Percentiles rank a stretch among this genome's conserved stretches.
Evolutionary conservation across 352 stramenopile genomes (phyloP).

Genomic region (Pilasporangium apinafurcum): DNA sequence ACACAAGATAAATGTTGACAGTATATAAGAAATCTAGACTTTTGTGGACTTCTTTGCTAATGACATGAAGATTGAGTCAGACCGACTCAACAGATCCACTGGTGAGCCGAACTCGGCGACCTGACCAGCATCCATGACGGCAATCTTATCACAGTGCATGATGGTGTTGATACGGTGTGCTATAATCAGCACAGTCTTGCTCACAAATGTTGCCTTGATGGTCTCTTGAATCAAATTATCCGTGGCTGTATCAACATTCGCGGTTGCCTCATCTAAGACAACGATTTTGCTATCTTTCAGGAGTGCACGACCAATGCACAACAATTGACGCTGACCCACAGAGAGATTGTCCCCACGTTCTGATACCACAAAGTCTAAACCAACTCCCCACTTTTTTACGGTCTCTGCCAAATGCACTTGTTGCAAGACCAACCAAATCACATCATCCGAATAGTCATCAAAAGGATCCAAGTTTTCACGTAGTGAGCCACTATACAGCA

Average conservation of each 20-base stretch:
- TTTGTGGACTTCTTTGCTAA: no score
- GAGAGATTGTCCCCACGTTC: conserved; percentile 49
- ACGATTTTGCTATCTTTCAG: conserved; percentile 82
- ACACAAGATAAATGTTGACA: no score
- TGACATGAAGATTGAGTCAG: conserved; percentile 23
- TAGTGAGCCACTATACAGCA: conserved; percentile 13
- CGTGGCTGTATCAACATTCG: conserved; percentile 82
- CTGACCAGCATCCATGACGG: conserved; percentile 87
- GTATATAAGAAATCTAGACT: no score
- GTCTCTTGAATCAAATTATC: conserved; percentile 82
- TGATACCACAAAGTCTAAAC: conserved; percentile 17
- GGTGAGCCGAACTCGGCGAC: conserved; percentile 82
- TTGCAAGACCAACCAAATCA: conserved; percentile 68
- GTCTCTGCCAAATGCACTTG: conserved; percentile 62
- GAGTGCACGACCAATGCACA: conserved; percentile 88
- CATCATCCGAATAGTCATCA: conserved; percentile 36
- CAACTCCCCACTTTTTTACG: background rate
- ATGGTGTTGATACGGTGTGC: conserved; percentile 95
- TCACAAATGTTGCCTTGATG: conserved; percentile 54
- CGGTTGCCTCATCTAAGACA: conserved; percentile 93
- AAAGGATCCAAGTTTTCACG: conserved; percentile 23
- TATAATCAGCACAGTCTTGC: conserved; percentile 92
- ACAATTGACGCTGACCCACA: conserved; percentile 42
- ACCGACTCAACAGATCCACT: conserved; percentile 38
- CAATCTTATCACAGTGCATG: conserved; percentile 89